Evolutionary conservation across 73 alveolate species (phyloP).

Genomic region (Tetrahymena elliotti): DNA sequence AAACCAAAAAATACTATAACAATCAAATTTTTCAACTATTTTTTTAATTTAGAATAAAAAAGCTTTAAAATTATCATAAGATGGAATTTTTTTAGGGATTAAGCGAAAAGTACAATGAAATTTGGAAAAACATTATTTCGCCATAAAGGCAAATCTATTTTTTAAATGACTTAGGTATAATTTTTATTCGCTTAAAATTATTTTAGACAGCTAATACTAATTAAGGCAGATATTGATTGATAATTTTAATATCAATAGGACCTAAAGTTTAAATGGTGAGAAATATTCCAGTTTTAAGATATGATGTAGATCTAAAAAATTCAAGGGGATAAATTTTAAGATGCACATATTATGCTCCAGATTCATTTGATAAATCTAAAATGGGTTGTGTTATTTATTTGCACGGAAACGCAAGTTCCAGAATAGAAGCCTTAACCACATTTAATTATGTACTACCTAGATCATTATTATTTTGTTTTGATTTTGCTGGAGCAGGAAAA

Average conservation of each 20-base stretch:
- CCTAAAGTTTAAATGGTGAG: background rate
- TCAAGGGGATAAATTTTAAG: background rate
- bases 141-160: background rate
- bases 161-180: background rate
- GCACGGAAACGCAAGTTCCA: conserved; percentile 53
- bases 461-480: conserved; percentile 48
- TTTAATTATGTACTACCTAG: conserved; percentile 38
- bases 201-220: background rate
- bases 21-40: background rate
- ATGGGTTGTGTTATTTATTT: conserved; percentile 39
- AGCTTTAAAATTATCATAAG: background rate
- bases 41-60: background rate
- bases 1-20: background rate
- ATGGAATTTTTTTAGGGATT: background rate
- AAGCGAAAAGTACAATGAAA: background rate
- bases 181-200: background rate
- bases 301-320: background rate
- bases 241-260: background rate
- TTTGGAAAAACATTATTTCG: background rate
- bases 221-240: background rate
- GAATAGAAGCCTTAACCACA: conserved; percentile 52
- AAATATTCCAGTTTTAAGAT: background rate
- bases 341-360: background rate
- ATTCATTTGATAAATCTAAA: background rate
- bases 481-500: conserved; percentile 57